Evolutionary conservation across 1,139 yeast genomes (phyloP).

Genomic region (Hyphopichia pseudoburtonii): DNA sequence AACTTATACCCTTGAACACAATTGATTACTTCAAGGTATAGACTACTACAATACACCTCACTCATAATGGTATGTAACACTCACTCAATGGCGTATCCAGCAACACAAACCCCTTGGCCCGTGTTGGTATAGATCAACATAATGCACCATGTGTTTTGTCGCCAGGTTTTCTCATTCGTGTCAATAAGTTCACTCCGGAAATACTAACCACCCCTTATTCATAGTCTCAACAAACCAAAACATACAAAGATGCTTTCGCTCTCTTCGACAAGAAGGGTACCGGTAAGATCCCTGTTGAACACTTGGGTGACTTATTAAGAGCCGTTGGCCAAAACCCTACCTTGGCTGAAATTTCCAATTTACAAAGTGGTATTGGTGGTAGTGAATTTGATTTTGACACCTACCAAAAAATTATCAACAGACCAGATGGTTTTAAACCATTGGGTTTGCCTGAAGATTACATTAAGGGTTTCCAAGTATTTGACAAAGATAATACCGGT

Average conservation of each 20-base stretch:
- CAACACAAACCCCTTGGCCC: too few species aligned
- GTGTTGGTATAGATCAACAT: too few species aligned
- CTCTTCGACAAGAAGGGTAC: conserved; percentile 96
- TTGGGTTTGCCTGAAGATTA: conserved; percentile 96
- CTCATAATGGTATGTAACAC: too few species aligned
- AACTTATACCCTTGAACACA: too few species aligned
- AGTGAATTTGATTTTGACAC: conserved; percentile 70
- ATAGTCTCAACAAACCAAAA: conserved; percentile 56
- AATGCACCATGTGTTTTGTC: too few species aligned
- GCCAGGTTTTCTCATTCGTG: too few species aligned
- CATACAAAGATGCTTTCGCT: conserved; percentile 96
- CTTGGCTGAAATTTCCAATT: conserved; percentile 77
- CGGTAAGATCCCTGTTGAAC: conserved; percentile 85
- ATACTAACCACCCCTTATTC: too few species aligned
- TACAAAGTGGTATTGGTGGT: conserved; percentile 52
- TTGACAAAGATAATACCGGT: conserved; percentile 94
- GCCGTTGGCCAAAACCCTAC: conserved; percentile 99
- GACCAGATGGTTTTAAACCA: conserved; percentile 89
- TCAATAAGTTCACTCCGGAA: background rate
- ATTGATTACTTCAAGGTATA: too few species aligned
- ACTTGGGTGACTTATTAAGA: conserved; percentile 89
- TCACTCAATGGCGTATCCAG: too few species aligned
- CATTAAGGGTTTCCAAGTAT: conserved; percentile 95
- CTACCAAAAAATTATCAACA: conserved; percentile 72
- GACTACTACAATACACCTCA: too few species aligned